Evolutionary conservation across 192 early-diverging fungal genomes (phyloP).

Genomic region (Mycoemilia scoparia): DNA sequence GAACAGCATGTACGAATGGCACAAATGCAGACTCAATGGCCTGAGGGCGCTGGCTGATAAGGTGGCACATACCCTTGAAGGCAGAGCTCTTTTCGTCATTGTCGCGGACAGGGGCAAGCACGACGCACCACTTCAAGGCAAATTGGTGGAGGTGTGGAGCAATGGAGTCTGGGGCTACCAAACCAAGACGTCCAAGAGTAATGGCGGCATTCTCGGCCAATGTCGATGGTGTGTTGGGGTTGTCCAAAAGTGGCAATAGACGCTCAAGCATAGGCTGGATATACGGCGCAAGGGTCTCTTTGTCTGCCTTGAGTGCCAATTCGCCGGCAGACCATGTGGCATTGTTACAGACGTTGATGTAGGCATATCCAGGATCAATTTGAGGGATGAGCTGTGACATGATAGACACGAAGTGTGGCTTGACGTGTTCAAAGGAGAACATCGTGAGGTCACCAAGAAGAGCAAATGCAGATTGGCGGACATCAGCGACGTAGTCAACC

Average conservation of each 20-base stretch:
- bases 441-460: conserved; percentile 95
- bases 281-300: conserved; percentile 58
- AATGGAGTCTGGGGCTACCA: conserved; percentile 61
- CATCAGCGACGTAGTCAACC: conserved; percentile 52
- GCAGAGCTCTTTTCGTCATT: conserved; percentile 93
- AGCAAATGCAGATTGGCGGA: conserved; percentile 89
- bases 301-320: conserved; percentile 70
- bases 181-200: conserved; percentile 90
- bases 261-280: conserved; percentile 61
- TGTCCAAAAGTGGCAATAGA: conserved; percentile 67
- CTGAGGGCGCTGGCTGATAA: conserved; percentile 81
- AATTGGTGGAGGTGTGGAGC: conserved; percentile 75
- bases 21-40: conserved; percentile 52
- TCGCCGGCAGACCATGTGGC: conserved; percentile 96
- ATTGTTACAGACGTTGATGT: conserved; percentile 88
- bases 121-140: conserved; percentile 64
- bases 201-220: conserved; percentile 92
- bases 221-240: conserved; percentile 43
- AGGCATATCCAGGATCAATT: conserved; percentile 34
- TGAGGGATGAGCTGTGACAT: conserved; percentile 64
- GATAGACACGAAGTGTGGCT: conserved; percentile 60
- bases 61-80: conserved; percentile 85
- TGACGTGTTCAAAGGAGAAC: conserved; percentile 62
- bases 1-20: conserved; percentile 64
- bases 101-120: conserved; percentile 66